Conservation (phyloP, 345 rosid genomes). For the Theobroma cacao region DNA sequence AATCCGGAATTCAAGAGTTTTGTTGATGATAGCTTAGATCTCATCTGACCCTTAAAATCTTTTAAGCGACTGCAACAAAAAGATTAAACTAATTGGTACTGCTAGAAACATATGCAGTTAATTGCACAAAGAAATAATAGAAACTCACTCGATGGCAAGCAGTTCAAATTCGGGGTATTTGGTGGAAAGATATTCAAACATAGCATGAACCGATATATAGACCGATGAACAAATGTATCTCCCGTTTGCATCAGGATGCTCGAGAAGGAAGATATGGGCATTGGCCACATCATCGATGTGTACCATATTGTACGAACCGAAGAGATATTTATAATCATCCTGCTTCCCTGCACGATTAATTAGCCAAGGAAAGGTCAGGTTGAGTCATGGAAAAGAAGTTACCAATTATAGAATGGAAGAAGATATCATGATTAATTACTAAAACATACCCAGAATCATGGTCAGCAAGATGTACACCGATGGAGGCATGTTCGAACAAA, state of each 20-base stretch:
- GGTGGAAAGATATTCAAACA: not conserved
- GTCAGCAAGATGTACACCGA: not conserved
- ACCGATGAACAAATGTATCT: not conserved
- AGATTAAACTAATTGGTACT: not conserved
- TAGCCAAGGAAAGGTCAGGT: not conserved
- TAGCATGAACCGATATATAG: not conserved
- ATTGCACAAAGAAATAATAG: not conserved
- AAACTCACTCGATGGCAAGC: not conserved
- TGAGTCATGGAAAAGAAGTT: not conserved
- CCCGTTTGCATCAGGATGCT: not conserved
- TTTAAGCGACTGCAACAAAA: not conserved
- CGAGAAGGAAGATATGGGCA: not conserved
- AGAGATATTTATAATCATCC: not conserved
- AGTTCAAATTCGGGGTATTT: not conserved
- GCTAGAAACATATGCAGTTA: not conserved
- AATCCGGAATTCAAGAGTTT: not conserved
- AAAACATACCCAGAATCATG: not conserved
- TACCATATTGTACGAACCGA: not conserved
- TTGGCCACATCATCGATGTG: not conserved
- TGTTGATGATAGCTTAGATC: not conserved
- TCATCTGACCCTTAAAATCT: not conserved
- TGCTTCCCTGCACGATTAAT: not conserved
- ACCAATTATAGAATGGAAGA: not conserved
- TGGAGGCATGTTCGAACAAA: not conserved
- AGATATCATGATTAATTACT: not conserved